These are phyloP conservation scores for Psilocybe cyanescens DNA, from an alignment of 768 basidiomycete species.

Conservation along the genomic window DNA sequence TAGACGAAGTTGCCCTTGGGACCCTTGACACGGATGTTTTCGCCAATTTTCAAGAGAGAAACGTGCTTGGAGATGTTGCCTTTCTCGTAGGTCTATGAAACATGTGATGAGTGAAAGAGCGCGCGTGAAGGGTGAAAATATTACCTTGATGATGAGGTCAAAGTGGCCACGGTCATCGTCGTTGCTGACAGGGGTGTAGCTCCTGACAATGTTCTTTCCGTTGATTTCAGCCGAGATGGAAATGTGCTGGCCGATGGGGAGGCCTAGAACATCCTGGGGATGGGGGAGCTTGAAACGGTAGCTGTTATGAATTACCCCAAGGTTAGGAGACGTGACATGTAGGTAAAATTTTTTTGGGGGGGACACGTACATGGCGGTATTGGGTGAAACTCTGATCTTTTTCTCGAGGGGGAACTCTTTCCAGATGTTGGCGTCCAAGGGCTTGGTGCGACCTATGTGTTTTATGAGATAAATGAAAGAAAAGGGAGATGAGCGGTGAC, in stretches of 20 bases:
- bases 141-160: slow-evolving; percentile 95
- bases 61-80: slow-evolving; percentile 95
- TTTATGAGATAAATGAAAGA: slow-evolving; percentile 17
- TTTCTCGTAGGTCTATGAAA: slow-evolving; percentile 85
- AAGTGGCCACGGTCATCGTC: slow-evolving; percentile 94
- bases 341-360: background rate
- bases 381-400: slow-evolving; percentile 87
- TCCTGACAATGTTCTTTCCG: slow-evolving; percentile 88
- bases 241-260: slow-evolving; percentile 97
- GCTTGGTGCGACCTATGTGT: slow-evolving; percentile 57
- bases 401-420: slow-evolving; percentile 79
- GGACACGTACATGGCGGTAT: slow-evolving; percentile 85
- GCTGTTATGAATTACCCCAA: slow-evolving; percentile 39
- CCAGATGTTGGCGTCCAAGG: slow-evolving; percentile 79
- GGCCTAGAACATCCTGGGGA: slow-evolving; percentile 78
- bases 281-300: slow-evolving; percentile 91
- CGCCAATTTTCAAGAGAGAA: slow-evolving; percentile 80
- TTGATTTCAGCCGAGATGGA: slow-evolving; percentile 88
- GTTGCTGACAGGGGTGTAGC: slow-evolving; percentile 94
- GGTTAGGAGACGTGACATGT: slow-evolving; percentile 9
- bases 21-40: slow-evolving; percentile 90
- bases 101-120: slow-evolving; percentile 7
- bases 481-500: slow-evolving; percentile 12
- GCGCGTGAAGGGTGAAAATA: slow-evolving; percentile 10
- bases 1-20: slow-evolving; percentile 97